Base-by-base conservation (phyloP, 495 filamentous ascomycete genomes). In the Penicillium arizonense region DNA sequence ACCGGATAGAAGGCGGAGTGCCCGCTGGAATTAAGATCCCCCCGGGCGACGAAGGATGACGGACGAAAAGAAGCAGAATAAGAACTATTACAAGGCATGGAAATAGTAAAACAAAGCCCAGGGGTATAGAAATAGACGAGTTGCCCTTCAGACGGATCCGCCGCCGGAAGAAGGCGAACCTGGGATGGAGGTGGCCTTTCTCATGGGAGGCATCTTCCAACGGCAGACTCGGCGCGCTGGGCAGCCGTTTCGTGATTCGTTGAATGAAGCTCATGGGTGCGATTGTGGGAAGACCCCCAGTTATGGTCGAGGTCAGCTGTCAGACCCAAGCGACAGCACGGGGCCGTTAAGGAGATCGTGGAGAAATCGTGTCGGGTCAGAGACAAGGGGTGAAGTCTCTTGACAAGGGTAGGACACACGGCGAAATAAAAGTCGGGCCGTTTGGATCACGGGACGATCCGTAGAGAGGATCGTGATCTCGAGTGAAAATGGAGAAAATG, bases 101-200 rank as follows among this genome's bases (percentile, higher is more conserved):
- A 73, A 97, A 97, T 63, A 97, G 75, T 54, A 97, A 79, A 59
- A 98, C 90, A 64, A 96, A 85, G 56, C 93, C 93, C 42, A 97
- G 77, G 33, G 94, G 94, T 71, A 98, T 87, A 44, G 94, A 96
- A 73, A 97, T 87, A 59, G 87, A 89, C 52, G 91, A 96, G 70
- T 95, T 96, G 69, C 91, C 90, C 77, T 87, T 89, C 82, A 98
- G 78, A 61, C 94, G 87, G 72, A 98, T 86, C 35, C 92, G 89
- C 68, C 89, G 82, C 58, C 86, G 80, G 70, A 98, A 87, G 71
- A 97, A 94, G 55, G 89, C 88, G 71, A 96, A 83, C 63, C 80
- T 77, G 33, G 81, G 74, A 34, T 75, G 68, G 26, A 75, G 57
- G 54, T 67, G 74, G 40, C 80, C 79, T 55, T 82, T 83, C 50